These are phyloP conservation scores for Beauveria pseudobassiana DNA, from an alignment of 2,329 filamentous ascomycete genomes.

Conservation along the genomic window DNA sequence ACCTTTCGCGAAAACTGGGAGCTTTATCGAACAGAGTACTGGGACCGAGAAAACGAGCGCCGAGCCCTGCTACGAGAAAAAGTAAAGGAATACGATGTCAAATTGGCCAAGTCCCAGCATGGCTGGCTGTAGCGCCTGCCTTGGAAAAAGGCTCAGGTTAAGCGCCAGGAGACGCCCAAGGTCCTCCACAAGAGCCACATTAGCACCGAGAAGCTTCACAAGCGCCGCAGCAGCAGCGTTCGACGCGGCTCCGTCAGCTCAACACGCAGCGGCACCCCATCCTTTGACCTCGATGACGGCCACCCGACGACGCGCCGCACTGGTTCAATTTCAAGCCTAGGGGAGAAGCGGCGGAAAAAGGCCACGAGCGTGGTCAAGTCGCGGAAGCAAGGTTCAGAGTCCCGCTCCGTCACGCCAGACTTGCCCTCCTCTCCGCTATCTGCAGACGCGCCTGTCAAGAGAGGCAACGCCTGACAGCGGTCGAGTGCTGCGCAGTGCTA, in stretches of 20 bases:
- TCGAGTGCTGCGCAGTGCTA: constrained; percentile 13
- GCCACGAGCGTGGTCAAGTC: constrained; percentile 33
- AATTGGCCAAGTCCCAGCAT: constrained; percentile 59
- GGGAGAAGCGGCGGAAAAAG: constrained; percentile 47
- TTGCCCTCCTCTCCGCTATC: constrained; percentile 47
- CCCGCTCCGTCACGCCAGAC: constrained; percentile 48
- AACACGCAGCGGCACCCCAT: constrained; percentile 42
- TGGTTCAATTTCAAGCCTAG: constrained; percentile 39
- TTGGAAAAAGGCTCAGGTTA: constrained; percentile 39
- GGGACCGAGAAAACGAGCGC: constrained; percentile 93
- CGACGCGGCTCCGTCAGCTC: constrained; percentile 46
- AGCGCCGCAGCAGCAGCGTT: constrained; percentile 43
- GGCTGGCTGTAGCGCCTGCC: constrained; percentile 84
- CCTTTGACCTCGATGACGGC: constrained; percentile 38
- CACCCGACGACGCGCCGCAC: constrained; percentile 32
- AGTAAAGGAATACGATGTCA: constrained; percentile 59
- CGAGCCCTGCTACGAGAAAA: constrained; percentile 64
- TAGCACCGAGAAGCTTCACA: constrained; percentile 38
- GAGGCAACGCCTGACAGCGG: constrained; percentile 18
- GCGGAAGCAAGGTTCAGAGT: constrained; percentile 39
- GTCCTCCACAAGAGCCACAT: constrained; percentile 29
- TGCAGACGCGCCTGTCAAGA: constrained; percentile 34
- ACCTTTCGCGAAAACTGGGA: constrained; percentile 98
- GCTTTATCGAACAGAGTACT: constrained; percentile 86
- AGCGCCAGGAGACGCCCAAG: constrained; percentile 32